These are phyloP conservation scores for Sporobolomyces pararoseus DNA, from an alignment of 768 basidiomycete species.

Conservation along the genomic window DNA sequence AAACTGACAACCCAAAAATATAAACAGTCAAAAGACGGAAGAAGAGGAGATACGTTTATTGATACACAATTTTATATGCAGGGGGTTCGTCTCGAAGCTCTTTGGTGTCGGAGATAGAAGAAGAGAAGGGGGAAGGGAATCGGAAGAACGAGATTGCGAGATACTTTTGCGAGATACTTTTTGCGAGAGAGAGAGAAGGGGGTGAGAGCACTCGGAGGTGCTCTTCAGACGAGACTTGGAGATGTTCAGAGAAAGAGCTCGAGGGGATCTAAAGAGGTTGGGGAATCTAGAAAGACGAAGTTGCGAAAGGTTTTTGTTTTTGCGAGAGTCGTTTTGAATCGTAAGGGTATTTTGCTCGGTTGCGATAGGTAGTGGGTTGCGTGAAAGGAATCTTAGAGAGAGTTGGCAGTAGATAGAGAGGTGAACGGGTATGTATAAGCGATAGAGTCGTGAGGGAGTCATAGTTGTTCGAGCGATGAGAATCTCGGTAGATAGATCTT, in stretches of 20 bases:
- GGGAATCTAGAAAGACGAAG: background rate
- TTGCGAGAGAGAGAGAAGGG: background rate
- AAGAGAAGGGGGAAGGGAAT: background rate
- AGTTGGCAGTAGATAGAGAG: background rate
- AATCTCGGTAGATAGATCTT: background rate
- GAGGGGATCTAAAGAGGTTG: too few species aligned
- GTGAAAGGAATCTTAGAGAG: background rate
- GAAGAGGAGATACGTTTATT: background rate
- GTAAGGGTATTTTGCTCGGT: too few species aligned
- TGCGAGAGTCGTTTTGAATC: background rate
- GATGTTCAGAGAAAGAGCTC: too few species aligned
- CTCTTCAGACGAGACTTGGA: too few species aligned
- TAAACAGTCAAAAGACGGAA: background rate
- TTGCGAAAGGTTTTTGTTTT: background rate
- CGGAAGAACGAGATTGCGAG: background rate
- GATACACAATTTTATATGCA: constrained; percentile 14
- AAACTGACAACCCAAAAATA: background rate
- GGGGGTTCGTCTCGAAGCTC: constrained; percentile 2
- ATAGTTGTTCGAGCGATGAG: background rate
- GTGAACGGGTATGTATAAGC: background rate
- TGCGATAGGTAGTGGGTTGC: too few species aligned
- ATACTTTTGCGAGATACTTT: background rate
- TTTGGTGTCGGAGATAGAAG: background rate
- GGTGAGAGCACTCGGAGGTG: too few species aligned
- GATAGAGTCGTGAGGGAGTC: background rate